Evolutionary conservation across 208 protist species (phyloP).

Genomic region (Acanthamoeba culbertsoni): DNA sequence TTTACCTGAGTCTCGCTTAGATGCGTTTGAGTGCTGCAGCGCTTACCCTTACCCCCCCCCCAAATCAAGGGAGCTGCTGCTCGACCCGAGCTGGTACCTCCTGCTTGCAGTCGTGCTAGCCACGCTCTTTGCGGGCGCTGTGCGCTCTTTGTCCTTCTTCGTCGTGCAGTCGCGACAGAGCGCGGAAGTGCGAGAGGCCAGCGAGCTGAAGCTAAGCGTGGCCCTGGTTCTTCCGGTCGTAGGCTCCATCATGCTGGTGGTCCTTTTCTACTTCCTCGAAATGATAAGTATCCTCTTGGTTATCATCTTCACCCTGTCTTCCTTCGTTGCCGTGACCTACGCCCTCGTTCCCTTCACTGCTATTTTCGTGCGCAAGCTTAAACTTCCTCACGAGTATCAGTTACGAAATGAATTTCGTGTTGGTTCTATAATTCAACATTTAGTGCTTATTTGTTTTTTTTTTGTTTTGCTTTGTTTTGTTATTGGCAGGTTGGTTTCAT

Average conservation of each 20-base stretch:
- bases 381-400: neutral
- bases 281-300: neutral
- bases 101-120: neutral
- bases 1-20: neutral
- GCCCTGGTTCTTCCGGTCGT: conserved; percentile 55
- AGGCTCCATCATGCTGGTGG: conserved; percentile 47
- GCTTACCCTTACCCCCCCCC: no score
- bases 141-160: conserved; percentile 10
- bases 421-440: no score
- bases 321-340: conserved; percentile 14
- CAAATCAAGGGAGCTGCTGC: neutral
- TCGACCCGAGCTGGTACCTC: neutral
- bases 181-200: neutral
- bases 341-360: neutral
- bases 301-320: conserved; percentile 7
- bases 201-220: conserved; percentile 26
- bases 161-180: neutral
- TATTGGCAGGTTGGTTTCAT: neutral
- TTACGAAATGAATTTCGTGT: no score
- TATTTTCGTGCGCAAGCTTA: neutral
- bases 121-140: neutral
- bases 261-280: conserved; percentile 59
- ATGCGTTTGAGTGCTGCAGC: no score
- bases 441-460: neutral
- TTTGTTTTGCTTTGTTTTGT: neutral